These are phyloP conservation scores for Cudoniella acicularis DNA, from an alignment of 495 filamentous ascomycete genomes.

Conservation along the genomic window DNA sequence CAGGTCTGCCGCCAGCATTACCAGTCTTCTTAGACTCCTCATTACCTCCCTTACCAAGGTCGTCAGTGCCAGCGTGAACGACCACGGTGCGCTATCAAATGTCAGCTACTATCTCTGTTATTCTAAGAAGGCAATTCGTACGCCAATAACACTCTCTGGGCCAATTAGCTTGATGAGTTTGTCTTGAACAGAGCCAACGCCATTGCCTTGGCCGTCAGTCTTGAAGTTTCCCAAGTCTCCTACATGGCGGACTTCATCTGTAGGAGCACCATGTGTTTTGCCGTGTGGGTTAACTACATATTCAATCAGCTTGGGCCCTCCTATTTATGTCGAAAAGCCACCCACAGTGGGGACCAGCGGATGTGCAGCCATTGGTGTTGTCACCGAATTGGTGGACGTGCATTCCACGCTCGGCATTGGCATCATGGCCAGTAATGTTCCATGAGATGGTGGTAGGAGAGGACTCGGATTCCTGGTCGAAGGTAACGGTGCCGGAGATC, in stretches of 20 bases:
- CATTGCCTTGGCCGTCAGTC: constrained; percentile 87
- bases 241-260: constrained; percentile 81
- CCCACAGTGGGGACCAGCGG: constrained; percentile 93
- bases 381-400: constrained; percentile 99
- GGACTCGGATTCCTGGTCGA: constrained; percentile 83
- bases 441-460: constrained; percentile 81
- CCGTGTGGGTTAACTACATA: constrained; percentile 82
- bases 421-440: constrained; percentile 87
- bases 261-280: constrained; percentile 88
- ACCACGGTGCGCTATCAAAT: constrained; percentile 78
- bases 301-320: constrained; percentile 5
- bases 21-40: constrained; percentile 97
- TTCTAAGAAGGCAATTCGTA: constrained; percentile 35
- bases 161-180: constrained; percentile 89
- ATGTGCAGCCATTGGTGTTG: constrained; percentile 99
- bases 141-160: constrained; percentile 90
- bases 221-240: constrained; percentile 96
- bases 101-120: constrained; percentile 22
- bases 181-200: constrained; percentile 72
- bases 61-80: constrained; percentile 90
- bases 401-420: constrained; percentile 94
- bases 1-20: constrained; percentile 87
- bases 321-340: constrained; percentile 7
- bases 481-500: constrained; percentile 86
- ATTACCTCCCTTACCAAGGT: constrained; percentile 84